A percentile compares a stretch with the other conserved stretches of the same genome.
Conservation (phyloP, 2,329 filamentous ascomycete genomes). For the Xylaria sp. region DNA sequence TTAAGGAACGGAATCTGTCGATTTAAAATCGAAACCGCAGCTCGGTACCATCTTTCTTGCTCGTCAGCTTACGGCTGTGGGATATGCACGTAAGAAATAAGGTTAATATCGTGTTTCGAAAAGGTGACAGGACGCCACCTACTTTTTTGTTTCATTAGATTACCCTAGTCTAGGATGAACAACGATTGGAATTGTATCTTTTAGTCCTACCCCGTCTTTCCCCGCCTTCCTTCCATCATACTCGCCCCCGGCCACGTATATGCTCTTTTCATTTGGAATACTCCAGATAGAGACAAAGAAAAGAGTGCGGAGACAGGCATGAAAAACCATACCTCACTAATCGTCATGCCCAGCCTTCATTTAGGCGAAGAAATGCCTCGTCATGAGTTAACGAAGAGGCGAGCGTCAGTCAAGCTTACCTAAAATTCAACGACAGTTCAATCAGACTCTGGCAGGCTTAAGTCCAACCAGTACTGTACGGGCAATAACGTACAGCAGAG, state of each 20-base stretch:
- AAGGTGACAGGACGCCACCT: neutral
- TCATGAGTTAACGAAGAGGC: neutral
- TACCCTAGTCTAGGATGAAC: conserved; percentile 6
- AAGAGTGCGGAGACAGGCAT: too few species aligned
- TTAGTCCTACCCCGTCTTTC: neutral
- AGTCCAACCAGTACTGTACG: conserved; percentile 20
- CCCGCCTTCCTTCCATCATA: neutral
- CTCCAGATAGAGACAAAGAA: neutral
- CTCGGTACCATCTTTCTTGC: neutral
- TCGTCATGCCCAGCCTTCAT: too few species aligned
- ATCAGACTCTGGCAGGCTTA: conserved; percentile 16
- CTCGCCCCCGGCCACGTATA: neutral
- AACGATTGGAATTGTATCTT: conserved; percentile 4
- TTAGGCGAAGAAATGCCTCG: too few species aligned
- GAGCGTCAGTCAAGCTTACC: neutral
- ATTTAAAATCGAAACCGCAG: neutral
- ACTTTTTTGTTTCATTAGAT: conserved; percentile 3
- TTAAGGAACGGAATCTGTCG: neutral
- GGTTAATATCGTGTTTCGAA: neutral
- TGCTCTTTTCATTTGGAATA: neutral
- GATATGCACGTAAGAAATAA: conserved; percentile 12
- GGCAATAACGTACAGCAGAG: conserved; percentile 22
- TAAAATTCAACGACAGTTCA: neutral
- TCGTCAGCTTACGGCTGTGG: neutral
- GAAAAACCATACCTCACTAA: too few species aligned